Percentiles rank a stretch among this genome's conserved stretches.
phyloP scores from a whole-genome alignment of 2,329 filamentous ascomycete genomes.

The Onygenales sp. region DNA sequence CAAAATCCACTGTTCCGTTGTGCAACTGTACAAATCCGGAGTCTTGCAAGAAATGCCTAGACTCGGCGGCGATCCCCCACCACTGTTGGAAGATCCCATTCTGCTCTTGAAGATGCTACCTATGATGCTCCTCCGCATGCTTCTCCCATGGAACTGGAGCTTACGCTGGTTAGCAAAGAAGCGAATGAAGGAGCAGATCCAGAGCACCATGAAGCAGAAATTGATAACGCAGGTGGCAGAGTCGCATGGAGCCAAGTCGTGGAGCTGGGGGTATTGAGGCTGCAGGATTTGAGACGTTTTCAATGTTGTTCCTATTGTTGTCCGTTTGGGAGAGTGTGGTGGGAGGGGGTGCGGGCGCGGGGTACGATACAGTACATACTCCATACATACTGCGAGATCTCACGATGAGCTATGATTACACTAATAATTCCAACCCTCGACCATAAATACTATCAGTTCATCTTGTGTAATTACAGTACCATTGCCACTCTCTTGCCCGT shows the following conservation, averaged over 20 bases:
- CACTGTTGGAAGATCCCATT: conserved; percentile 10
- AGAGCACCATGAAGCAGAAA: neutral
- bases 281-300: neutral
- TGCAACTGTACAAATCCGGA: conserved; percentile 17
- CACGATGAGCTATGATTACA: too few species aligned
- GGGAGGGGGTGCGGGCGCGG: too few species aligned
- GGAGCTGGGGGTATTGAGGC: conserved; percentile 1
- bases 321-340: too few species aligned
- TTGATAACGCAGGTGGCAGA: neutral
- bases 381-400: too few species aligned
- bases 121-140: neutral
- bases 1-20: conserved; percentile 21
- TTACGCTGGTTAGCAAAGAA: neutral
- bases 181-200: neutral
- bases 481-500: too few species aligned
- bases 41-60: conserved; percentile 15
- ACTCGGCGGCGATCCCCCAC: conserved; percentile 13
- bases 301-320: neutral
- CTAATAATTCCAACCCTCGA: too few species aligned
- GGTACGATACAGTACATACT: too few species aligned
- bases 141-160: conserved; percentile 9
- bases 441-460: too few species aligned
- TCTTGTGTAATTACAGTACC: too few species aligned
- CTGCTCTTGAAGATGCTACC: neutral
- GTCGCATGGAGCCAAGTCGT: neutral